phyloP scores from a whole-genome alignment of 1,284 basidiomycete genomes.

The Boletus semigastroideus region DNA sequence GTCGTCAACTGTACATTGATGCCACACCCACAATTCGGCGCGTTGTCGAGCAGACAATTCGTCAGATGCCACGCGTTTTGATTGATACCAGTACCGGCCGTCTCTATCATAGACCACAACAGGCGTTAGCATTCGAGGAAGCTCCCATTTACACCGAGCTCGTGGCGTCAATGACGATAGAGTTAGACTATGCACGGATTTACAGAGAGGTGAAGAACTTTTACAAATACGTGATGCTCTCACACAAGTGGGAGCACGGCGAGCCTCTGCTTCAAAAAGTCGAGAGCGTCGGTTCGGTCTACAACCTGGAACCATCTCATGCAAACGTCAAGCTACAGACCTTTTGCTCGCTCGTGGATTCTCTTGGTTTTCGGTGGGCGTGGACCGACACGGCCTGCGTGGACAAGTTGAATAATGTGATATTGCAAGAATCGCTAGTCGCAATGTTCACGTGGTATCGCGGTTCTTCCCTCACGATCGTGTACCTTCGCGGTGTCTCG shows the following conservation, averaged over 20 bases:
- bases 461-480: background rate
- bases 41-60: background rate
- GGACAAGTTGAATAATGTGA: slow-evolving; percentile 1
- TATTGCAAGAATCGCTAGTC: slow-evolving; percentile 6
- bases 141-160: background rate
- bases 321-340: slow-evolving; percentile 5
- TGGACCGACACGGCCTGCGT: slow-evolving; percentile 4
- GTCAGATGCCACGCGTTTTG: background rate
- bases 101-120: background rate
- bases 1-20: background rate
- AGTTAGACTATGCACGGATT: slow-evolving; percentile 1
- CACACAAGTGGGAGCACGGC: background rate
- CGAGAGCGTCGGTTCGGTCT: background rate
- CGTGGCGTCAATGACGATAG: slow-evolving; percentile 1
- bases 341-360: slow-evolving; percentile 1
- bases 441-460: background rate
- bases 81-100: slow-evolving; percentile 2
- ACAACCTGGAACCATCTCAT: slow-evolving; percentile 1
- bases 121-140: slow-evolving; percentile 1
- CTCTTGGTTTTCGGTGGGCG: slow-evolving; percentile 2
- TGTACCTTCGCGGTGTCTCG: slow-evolving; percentile 1
- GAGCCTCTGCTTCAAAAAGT: slow-evolving; percentile 5
- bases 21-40: background rate
- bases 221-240: slow-evolving; percentile 7
- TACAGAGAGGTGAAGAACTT: background rate